Base-by-base conservation (phyloP, 2,329 filamentous ascomycete genomes). In the Cytospora schulzeri region DNA sequence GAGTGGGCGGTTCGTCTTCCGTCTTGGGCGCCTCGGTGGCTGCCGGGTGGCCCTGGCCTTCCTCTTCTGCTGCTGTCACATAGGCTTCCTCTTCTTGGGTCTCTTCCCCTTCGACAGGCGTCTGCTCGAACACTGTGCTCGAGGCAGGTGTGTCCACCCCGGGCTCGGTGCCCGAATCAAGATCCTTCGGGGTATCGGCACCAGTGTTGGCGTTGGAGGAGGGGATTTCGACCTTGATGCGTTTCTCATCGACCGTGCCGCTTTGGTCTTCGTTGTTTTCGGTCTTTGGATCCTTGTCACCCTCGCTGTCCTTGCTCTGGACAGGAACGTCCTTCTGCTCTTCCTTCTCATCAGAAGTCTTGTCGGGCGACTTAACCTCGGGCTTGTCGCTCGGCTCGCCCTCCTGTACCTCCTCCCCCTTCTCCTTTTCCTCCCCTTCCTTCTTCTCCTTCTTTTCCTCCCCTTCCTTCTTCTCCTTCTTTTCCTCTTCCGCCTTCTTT, bases 221-320 rank as follows among this genome's bases (percentile, higher is more conserved):
- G 5, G 67, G 68, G 19, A 73, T 63, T 62, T 78, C 75, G 52
- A 74, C 74, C 53, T 75, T 70, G n/a, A 71, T 74, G 24, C 76
- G 75, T 69, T 75, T 77, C n/a, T 75, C 73, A 15, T 51, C 59
- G 7, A 14, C 48, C 38, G 53, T 15, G 9, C 26, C 22, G 9
- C 33, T n/a, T 50, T 45, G 55, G 3, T 11, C 33, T 52, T 24
- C 74, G 8, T 76, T 76, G 67, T 79, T 77, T 54, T 75, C 72
- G 51, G 75, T 76, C 29, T 66, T 65, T 9, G 38, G 48, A 50
- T 67, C 69, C 19, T 67, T 60, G 31, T 51, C 48, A 57, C 41
- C 28, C 14, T 66, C 38, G 22, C 28, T 24, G 12, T 63, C 45
- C n/a, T 66, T 51, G 56, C 53, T 53, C n/a, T 66, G 56, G 22